Evolutionary conservation across 1,284 basidiomycete genomes (phyloP), one percentile per base, ranked within the genome.

Genomic region (Pyrrhoderma noxium): DNA sequence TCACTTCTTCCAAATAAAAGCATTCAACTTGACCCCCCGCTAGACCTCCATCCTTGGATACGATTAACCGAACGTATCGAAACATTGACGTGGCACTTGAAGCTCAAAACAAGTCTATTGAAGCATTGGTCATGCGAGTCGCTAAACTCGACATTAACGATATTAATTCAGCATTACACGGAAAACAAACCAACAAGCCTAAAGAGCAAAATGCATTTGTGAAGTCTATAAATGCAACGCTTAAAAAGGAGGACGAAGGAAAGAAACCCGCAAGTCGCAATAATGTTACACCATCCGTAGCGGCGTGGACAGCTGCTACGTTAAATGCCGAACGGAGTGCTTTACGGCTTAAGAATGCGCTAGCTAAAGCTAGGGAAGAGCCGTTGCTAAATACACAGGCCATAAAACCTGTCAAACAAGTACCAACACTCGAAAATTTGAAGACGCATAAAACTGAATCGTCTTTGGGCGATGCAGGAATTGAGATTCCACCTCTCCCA

Each of bases 41-140:
- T 60, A 91, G 87, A 58, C 77, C 87, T 5, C 91, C 92, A 0
- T 82, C 88, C 8, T 66, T 94, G 43, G 91, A 92, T 60, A 86
- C 87, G 0, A 78, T 94, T 60, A 83, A 88, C 56, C 78, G 90
- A 23, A 88, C 89, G 0, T 87, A 85, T 59, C 79, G 85, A 44
- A 93, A 93, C 64, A 89, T 94, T 57, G 85, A 87, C 45, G 61
- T 78, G 18, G 79, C 79, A 0, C 74, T 89, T 49, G 71, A 76
- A 27, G 79, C 83, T 54, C 82, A 88, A 64, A 68, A 71, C 1
- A 66, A 73, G 40, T 80, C 85, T 34, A 68, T 92, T 25, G 69
- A 75, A 21, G 65, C 67, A 2, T 71, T 92, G 18, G 67, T 75
- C 0, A 62, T 71, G 21, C 76, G 84, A 34, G 65, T 89, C 16